Percentiles rank a stretch among this genome's conserved stretches.
Evolutionary conservation across 139 green algal species (phyloP).

Genomic region (Trebouxia sp.): DNA sequence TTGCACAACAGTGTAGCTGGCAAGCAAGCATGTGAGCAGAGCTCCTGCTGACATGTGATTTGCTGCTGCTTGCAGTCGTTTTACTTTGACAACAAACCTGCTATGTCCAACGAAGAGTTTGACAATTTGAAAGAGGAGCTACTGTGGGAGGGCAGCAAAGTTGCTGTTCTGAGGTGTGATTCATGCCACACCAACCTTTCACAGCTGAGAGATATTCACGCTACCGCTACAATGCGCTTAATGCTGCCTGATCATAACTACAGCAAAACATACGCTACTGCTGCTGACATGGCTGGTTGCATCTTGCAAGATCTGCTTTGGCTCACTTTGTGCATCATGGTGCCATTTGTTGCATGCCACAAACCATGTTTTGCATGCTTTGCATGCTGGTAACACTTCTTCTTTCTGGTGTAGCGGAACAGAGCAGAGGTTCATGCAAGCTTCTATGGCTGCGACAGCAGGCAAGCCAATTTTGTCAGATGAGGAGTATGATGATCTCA

Average conservation of each 20-base stretch:
- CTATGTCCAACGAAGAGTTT: slow-evolving; percentile 84
- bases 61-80: slow-evolving; percentile 58
- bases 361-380: too few relatives aligned
- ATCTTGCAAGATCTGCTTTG: background rate
- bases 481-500: slow-evolving; percentile 84
- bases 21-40: background rate
- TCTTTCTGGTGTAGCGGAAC: slow-evolving; percentile 40
- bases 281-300: background rate
- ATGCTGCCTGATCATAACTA: too few relatives aligned
- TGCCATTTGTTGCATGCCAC: too few relatives aligned
- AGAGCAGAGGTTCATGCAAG: slow-evolving; percentile 89
- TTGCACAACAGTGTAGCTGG: background rate
- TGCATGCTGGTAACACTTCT: too few relatives aligned
- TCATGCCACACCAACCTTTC: too few relatives aligned
- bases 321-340: too few relatives aligned
- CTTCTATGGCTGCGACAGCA: slow-evolving; percentile 60
- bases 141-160: slow-evolving; percentile 82
- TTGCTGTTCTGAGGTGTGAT: slow-evolving; percentile 51
- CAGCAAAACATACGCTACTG: too few relatives aligned
- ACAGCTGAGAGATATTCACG: too few relatives aligned
- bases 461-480: slow-evolving; percentile 82
- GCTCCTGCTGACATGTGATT: slow-evolving; percentile 45
- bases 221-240: too few relatives aligned
- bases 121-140: slow-evolving; percentile 86
- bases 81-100: slow-evolving; percentile 78